Conservation (phyloP, 345 rosid species). For the Rhodomyrtus tomentosa region DNA sequence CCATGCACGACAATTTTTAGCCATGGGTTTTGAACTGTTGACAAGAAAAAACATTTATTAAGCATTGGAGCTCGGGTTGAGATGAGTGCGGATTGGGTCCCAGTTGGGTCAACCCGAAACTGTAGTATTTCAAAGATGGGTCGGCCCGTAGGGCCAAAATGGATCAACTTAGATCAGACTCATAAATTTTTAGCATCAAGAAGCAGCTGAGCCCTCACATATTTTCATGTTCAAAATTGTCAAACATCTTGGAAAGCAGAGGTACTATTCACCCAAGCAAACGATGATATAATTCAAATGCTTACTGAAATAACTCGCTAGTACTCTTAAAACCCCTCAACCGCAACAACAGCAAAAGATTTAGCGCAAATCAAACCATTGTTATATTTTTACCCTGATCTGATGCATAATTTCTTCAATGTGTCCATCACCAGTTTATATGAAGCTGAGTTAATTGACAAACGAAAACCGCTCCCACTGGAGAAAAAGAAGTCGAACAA, state of each 20-base stretch:
- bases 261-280: not conserved
- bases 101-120: not conserved
- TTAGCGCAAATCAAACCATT: not conserved
- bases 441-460: not conserved
- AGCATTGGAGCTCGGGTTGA: not conserved
- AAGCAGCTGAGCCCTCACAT: not conserved
- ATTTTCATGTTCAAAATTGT: not conserved
- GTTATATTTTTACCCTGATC: not conserved
- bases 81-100: not conserved
- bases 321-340: not conserved
- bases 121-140: too few relatives aligned
- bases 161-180: not conserved
- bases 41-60: not conserved
- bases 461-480: not conserved
- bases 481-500: not conserved
- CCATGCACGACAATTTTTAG: not conserved
- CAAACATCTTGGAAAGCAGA: not conserved
- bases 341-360: not conserved
- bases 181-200: not conserved
- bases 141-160: not conserved
- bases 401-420: not conserved
- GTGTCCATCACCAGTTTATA: not conserved
- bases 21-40: not conserved
- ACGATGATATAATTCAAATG: not conserved
- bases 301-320: not conserved